Evolutionary conservation across 495 filamentous ascomycete genomes (phyloP).

Genomic region (Cercophora scortea): DNA sequence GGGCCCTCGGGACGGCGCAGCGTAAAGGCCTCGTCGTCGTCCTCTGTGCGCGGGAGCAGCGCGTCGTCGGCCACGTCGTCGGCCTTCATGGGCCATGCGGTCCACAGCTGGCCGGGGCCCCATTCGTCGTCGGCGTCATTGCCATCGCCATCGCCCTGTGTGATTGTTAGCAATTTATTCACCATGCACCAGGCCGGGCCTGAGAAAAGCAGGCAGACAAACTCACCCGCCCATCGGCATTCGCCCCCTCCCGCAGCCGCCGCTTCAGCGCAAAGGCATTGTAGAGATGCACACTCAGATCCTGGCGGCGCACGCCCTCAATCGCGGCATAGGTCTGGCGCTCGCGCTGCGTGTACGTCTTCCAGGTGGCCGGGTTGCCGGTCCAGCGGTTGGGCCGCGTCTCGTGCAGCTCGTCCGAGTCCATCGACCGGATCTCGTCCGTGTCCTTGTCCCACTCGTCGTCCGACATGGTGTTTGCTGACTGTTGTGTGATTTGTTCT

Average conservation of each 20-base stretch:
- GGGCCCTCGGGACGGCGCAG: slow-evolving; percentile 24
- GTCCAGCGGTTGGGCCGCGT: slow-evolving; percentile 42
- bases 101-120: slow-evolving; percentile 52
- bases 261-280: slow-evolving; percentile 57
- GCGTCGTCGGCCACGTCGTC: slow-evolving; percentile 51
- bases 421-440: slow-evolving; percentile 19
- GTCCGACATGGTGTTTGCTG: no score
- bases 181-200: no score
- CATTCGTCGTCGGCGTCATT: slow-evolving; percentile 18
- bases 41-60: slow-evolving; percentile 21
- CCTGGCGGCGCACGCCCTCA: slow-evolving; percentile 45
- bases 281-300: slow-evolving; percentile 71
- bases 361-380: slow-evolving; percentile 55
- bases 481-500: no score
- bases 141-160: not conserved
- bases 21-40: slow-evolving; percentile 41
- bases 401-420: slow-evolving; percentile 25
- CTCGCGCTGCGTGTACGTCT: slow-evolving; percentile 48
- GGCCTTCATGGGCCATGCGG: slow-evolving; percentile 67
- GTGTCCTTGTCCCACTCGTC: slow-evolving; percentile 13
- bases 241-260: no score
- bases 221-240: no score
- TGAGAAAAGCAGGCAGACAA: no score
- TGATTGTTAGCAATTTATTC: not conserved
- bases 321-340: slow-evolving; percentile 49